A percentile compares a stretch with the other conserved stretches of the same genome.
Conservation (phyloP, 2,329 filamentous ascomycete species). For the Neonectria neomacrospora region DNA sequence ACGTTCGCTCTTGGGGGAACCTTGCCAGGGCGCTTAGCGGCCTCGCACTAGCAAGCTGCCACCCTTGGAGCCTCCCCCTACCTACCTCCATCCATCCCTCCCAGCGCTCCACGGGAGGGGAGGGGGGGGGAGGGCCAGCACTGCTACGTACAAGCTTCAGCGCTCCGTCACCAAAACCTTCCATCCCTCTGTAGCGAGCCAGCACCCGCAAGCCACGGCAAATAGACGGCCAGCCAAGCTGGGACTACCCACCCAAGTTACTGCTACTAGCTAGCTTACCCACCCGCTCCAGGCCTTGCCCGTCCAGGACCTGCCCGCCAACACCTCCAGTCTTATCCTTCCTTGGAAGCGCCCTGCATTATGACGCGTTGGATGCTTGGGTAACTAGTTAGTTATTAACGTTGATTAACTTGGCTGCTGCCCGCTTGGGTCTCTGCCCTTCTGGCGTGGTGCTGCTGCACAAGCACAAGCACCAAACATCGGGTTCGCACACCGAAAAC, state of each 20-base stretch:
- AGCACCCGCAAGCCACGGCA: too few species aligned
- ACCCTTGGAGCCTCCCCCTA: conserved; percentile 1
- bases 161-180: background rate
- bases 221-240: conserved; percentile 3
- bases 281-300: background rate
- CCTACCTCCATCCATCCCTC: background rate
- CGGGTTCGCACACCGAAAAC: conserved; percentile 42
- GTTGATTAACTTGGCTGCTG: background rate
- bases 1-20: conserved; percentile 40
- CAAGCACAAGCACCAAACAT: conserved; percentile 42
- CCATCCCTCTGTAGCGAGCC: background rate
- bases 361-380: conserved; percentile 9
- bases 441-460: conserved; percentile 12
- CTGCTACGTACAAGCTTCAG: conserved; percentile 3
- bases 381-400: too few species aligned
- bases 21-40: conserved; percentile 41
- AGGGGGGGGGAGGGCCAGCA: too few species aligned
- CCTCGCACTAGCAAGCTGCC: conserved; percentile 24
- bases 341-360: conserved; percentile 21
- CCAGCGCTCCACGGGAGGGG: too few species aligned
- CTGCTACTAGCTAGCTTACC: background rate
- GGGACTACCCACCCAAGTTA: conserved; percentile 8
- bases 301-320: conserved; percentile 15
- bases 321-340: conserved; percentile 3
- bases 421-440: too few species aligned